These are phyloP conservation scores for Aplosporella prunicola DNA, from an alignment of 2,329 filamentous ascomycete species.

Conservation along the genomic window DNA sequence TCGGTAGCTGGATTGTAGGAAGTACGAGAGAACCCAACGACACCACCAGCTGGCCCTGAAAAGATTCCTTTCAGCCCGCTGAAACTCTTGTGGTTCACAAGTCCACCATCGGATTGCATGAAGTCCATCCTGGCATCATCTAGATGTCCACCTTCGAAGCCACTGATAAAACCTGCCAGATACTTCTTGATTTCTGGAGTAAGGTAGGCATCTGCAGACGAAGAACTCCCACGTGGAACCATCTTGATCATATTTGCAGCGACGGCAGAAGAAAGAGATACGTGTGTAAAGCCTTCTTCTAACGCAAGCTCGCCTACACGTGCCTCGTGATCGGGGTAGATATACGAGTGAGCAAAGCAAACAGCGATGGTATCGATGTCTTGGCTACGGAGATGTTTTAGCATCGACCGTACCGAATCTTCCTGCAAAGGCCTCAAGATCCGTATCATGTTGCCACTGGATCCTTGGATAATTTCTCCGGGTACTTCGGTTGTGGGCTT, in stretches of 20 bases:
- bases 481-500: slow-evolving; percentile 24
- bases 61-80: slow-evolving; percentile 77
- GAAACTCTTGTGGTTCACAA: slow-evolving; percentile 52
- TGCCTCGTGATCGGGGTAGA: slow-evolving; percentile 22
- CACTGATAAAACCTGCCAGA: slow-evolving; percentile 17
- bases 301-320: slow-evolving; percentile 19
- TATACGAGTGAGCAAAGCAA: slow-evolving; percentile 25
- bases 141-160: slow-evolving; percentile 33
- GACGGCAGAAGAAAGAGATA: slow-evolving; percentile 53
- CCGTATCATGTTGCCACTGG: slow-evolving; percentile 15
- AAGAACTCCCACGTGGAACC: slow-evolving; percentile 18
- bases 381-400: slow-evolving; percentile 20
- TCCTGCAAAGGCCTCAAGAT: slow-evolving; percentile 13
- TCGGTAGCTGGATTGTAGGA: slow-evolving; percentile 77
- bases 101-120: slow-evolving; percentile 56
- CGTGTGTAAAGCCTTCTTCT: slow-evolving; percentile 21
- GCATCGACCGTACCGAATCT: slow-evolving; percentile 4
- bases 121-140: slow-evolving; percentile 48
- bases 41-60: slow-evolving; percentile 84
- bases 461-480: slow-evolving; percentile 12
- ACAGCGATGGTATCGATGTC: slow-evolving; percentile 29
- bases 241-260: slow-evolving; percentile 21
- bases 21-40: slow-evolving; percentile 88
- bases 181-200: slow-evolving; percentile 20
- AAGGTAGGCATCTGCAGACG: slow-evolving; percentile 21